A percentile compares a stretch with the other conserved stretches of the same genome.
phyloP scores from a whole-genome alignment of 2,329 filamentous ascomycete species.

The Pyrenophora tritici-repentis region DNA sequence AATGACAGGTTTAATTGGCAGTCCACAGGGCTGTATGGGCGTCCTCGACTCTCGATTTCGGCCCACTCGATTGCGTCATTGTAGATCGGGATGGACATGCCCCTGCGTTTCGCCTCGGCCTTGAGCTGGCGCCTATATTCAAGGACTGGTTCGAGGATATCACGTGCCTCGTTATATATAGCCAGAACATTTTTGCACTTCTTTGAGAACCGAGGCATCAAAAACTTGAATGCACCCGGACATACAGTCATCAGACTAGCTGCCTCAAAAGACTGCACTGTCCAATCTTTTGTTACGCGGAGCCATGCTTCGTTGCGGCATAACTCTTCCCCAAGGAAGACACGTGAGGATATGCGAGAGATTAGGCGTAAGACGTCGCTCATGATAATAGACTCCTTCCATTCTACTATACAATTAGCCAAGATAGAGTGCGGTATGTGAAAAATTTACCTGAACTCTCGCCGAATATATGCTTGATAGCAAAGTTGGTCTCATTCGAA shows the following conservation, averaged over 20 bases:
- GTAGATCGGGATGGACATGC: background rate
- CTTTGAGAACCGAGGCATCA: background rate
- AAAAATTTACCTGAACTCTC: too few relatives aligned
- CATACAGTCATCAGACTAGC: background rate
- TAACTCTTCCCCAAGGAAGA: slow-evolving; percentile 46
- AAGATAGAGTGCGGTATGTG: background rate
- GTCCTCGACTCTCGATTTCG: background rate
- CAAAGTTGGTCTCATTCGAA: too few relatives aligned
- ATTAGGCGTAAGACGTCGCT: background rate
- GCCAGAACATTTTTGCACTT: background rate
- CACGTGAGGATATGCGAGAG: slow-evolving; percentile 1
- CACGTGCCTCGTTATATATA: background rate
- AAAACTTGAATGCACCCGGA: background rate
- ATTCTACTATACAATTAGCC: background rate
- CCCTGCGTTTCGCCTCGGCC: background rate
- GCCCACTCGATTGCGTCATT: background rate
- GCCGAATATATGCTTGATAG: too few relatives aligned
- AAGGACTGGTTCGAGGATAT: background rate
- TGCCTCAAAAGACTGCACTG: slow-evolving; percentile 5
- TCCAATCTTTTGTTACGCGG: slow-evolving; percentile 40
- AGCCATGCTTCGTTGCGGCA: slow-evolving; percentile 50
- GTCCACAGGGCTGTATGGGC: background rate
- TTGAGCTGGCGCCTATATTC: background rate
- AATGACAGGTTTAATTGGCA: background rate
- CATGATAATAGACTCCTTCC: background rate